phyloP scores from a whole-genome alignment of 345 rosid species.

The Heritiera fomes region DNA sequence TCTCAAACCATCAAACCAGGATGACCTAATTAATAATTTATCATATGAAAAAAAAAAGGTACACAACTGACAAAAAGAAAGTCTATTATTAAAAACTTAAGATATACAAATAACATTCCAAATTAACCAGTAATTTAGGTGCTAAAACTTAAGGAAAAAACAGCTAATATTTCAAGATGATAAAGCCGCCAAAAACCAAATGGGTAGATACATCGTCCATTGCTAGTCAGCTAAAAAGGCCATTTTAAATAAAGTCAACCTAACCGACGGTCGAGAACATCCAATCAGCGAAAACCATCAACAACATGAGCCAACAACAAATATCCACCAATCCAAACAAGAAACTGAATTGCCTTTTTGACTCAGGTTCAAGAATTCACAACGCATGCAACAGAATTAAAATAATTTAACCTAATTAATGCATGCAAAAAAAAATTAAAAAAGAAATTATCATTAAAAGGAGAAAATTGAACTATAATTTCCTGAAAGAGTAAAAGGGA shows the following conservation, averaged over 20 bases:
- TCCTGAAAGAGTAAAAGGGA: not conserved
- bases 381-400: not conserved
- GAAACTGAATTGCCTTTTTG: not conserved
- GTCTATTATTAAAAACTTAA: not conserved
- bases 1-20: not conserved
- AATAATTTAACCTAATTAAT: not conserved
- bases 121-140: not conserved
- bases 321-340: conserved; percentile 17
- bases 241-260: conserved; percentile 17
- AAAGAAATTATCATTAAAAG: not conserved
- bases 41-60: not conserved
- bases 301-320: conserved; percentile 14
- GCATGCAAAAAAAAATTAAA: not conserved
- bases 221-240: not conserved
- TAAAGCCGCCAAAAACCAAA: not conserved
- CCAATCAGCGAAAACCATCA: conserved; percentile 22
- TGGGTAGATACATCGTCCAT: not conserved
- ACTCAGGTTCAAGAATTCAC: not conserved
- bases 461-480: conserved; percentile 11
- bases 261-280: conserved; percentile 15
- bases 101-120: not conserved
- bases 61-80: not conserved
- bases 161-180: conserved; percentile 13
- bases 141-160: not conserved
- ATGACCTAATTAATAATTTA: not conserved